A percentile compares a stretch with the other conserved stretches of the same genome.
phyloP scores from a whole-genome alignment of 768 basidiomycete species.

The Suillus cothurnatus region DNA sequence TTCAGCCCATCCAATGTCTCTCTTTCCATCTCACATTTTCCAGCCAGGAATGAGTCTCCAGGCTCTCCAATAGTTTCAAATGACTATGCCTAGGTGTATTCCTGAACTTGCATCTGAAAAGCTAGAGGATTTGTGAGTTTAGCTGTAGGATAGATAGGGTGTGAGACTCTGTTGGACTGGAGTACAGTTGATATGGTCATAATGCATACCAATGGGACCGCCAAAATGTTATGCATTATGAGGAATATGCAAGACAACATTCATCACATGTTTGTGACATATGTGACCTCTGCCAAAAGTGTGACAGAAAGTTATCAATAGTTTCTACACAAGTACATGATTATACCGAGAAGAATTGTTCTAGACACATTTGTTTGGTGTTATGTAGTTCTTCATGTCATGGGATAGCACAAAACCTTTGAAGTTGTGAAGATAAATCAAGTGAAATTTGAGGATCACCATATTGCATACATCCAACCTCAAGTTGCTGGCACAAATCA shows the following conservation, averaged over 20 bases:
- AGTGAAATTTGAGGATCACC: neutral
- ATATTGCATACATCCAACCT: neutral
- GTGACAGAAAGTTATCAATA: neutral
- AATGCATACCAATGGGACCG: too few species aligned
- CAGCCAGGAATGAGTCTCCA: too few species aligned
- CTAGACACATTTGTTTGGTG: too few species aligned
- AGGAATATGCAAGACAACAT: too few species aligned
- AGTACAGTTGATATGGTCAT: too few species aligned
- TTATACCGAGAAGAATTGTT: neutral
- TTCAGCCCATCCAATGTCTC: too few species aligned
- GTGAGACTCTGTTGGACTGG: too few species aligned
- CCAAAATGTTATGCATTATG: too few species aligned
- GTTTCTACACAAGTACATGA: too few species aligned
- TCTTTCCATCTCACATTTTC: too few species aligned
- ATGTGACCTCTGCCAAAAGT: neutral
- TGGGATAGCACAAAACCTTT: neutral
- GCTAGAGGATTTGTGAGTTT: slow-evolving; percentile 1
- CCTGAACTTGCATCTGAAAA: slow-evolving; percentile 19
- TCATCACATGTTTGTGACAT: neutral
- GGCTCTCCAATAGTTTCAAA: neutral
- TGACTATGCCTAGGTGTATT: slow-evolving; percentile 6
- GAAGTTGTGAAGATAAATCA: neutral
- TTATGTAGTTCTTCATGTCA: neutral
- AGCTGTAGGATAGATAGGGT: slow-evolving; percentile 4
- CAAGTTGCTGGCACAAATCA: too few species aligned